Conservation (phyloP, 768 basidiomycete genomes). For the Kwoniella heveanensis region DNA sequence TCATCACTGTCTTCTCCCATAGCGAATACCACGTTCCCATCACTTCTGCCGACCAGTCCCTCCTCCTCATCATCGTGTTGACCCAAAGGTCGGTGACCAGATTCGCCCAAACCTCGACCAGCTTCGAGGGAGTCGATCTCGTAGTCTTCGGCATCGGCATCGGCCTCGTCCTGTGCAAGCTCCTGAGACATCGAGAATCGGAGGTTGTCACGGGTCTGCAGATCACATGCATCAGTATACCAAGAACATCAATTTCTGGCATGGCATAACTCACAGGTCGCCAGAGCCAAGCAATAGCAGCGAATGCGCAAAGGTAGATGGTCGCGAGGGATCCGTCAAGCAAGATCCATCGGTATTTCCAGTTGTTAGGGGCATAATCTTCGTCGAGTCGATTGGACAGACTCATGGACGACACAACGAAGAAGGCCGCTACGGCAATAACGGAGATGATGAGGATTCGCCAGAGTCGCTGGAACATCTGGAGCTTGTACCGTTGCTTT, state of each 20-base stretch:
- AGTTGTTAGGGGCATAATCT: constrained; percentile 90
- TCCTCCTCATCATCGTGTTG: constrained; percentile 41
- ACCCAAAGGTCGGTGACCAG: constrained; percentile 85
- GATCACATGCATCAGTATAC: constrained; percentile 5
- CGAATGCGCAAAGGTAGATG: constrained; percentile 80
- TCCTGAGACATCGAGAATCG: constrained; percentile 92
- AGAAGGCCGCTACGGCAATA: constrained; percentile 80
- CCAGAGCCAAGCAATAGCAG: constrained; percentile 85
- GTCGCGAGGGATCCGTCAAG: constrained; percentile 92
- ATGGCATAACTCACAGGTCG: constrained; percentile 62
- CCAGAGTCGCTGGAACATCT: constrained; percentile 85
- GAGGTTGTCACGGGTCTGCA: constrained; percentile 53
- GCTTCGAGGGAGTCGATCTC: constrained; percentile 41
- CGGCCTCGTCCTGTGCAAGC: constrained; percentile 67
- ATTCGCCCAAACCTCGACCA: constrained; percentile 46
- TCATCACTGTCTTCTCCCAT: constrained; percentile 55
- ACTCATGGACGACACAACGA: constrained; percentile 85
- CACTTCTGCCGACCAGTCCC: constrained; percentile 22
- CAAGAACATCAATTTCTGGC: not conserved
- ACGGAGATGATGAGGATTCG: constrained; percentile 81
- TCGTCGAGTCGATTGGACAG: constrained; percentile 89
- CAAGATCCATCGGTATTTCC: constrained; percentile 91
- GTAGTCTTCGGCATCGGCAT: constrained; percentile 47
- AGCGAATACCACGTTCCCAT: constrained; percentile 47
- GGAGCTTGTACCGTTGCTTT: constrained; percentile 81